These are phyloP conservation scores for Lactarius deliciosus DNA, from an alignment of 768 basidiomycete genomes.

Conservation along the genomic window DNA sequence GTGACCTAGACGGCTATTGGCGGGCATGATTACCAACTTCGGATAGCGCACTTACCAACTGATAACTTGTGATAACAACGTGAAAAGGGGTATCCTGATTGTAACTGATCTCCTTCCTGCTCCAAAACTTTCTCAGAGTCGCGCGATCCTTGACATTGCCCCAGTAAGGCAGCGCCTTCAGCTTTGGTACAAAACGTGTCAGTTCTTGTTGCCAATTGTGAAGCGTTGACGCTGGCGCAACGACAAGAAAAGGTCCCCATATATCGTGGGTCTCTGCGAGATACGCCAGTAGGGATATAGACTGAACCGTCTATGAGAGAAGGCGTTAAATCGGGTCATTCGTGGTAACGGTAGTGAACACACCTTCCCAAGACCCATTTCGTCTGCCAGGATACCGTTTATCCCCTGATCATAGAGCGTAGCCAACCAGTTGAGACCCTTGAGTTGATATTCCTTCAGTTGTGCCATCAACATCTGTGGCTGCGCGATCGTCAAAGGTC, in stretches of 20 bases:
- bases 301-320: conserved; percentile 83
- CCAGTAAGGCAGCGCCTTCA: conserved; percentile 98
- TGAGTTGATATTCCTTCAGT: conserved; percentile 97
- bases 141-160: conserved; percentile 95
- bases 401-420: conserved; percentile 99
- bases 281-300: conserved; percentile 93
- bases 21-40: not conserved
- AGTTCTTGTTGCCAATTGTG: conserved; percentile 99
- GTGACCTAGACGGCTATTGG: conserved; percentile 58
- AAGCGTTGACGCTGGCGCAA: conserved; percentile 94
- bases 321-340: conserved; percentile 23
- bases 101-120: conserved; percentile 94
- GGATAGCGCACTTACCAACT: conserved; percentile 57
- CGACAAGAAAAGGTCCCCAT: conserved; percentile 98
- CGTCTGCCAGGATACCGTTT: conserved; percentile 98
- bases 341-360: conserved; percentile 29
- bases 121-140: conserved; percentile 96
- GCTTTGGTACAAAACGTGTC: conserved; percentile 87
- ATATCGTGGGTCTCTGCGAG: conserved; percentile 97
- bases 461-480: conserved; percentile 96
- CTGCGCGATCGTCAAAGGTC: conserved; percentile 82
- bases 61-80: conserved; percentile 95
- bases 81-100: conserved; percentile 96
- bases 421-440: conserved; percentile 96
- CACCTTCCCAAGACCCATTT: conserved; percentile 95